These are phyloP conservation scores for Populus tomentosa DNA, from an alignment of 441 rosid genomes.

Conservation along the genomic window DNA sequence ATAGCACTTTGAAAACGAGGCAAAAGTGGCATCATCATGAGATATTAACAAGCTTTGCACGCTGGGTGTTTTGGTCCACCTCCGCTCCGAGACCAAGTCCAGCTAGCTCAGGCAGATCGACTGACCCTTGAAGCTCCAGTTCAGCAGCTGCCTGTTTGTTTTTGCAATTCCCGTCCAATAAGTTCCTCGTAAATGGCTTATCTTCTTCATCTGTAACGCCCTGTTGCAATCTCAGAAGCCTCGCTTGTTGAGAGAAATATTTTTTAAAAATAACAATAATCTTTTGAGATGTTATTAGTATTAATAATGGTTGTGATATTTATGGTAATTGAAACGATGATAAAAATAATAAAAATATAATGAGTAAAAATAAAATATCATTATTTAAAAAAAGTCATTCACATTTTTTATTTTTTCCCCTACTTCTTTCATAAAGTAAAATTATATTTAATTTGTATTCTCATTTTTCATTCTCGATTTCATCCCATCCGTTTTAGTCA, in stretches of 20 bases:
- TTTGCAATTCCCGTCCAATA: conserved; percentile 63
- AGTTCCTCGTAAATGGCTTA: conserved; percentile 56
- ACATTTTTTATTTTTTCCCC: no score
- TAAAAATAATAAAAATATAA: no score
- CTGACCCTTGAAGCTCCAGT: conserved; percentile 70
- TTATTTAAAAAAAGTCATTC: no score
- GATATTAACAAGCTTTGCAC: conserved; percentile 72
- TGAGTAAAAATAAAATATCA: no score
- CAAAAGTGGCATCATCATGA: conserved; percentile 22
- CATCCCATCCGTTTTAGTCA: no score
- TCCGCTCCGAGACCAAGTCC: conserved; percentile 63
- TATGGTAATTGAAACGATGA: no score
- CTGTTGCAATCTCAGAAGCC: conserved; percentile 61
- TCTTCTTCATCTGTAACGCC: conserved; percentile 65
- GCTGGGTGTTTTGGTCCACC: conserved; percentile 48
- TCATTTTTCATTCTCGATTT: no score
- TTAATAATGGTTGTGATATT: no score
- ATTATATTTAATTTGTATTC: no score
- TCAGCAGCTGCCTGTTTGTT: conserved; percentile 60
- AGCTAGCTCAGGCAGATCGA: conserved; percentile 61
- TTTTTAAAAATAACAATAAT: no score
- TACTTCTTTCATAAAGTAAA: no score
- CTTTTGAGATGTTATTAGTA: no score
- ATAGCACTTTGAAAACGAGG: neutral
- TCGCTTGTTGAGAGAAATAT: conserved; percentile 19